phyloP scores from a whole-genome alignment of 1,139 yeast genomes.

The Kodamaea plutei region DNA sequence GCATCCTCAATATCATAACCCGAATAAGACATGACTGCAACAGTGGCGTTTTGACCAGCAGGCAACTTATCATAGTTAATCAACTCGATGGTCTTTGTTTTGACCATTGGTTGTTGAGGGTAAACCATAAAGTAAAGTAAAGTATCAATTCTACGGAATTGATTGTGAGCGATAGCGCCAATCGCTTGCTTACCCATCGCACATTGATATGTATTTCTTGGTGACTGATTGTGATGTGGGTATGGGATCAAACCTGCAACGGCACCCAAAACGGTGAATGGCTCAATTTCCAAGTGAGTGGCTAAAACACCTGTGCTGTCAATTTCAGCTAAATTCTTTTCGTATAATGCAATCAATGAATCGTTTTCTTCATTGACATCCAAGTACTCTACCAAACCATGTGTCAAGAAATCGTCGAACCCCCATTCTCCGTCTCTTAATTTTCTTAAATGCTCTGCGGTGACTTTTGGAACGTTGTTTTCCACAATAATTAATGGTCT shows the following conservation, averaged over 20 bases:
- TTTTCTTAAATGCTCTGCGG: conserved; percentile 59
- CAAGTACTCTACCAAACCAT: conserved; percentile 89
- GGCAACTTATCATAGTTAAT: conserved; percentile 95
- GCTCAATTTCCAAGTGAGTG: conserved; percentile 94
- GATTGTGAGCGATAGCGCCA: conserved; percentile 98
- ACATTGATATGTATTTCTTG: conserved; percentile 97
- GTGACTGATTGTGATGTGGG: conserved; percentile 98
- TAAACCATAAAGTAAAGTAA: conserved; percentile 90
- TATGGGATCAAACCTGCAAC: conserved; percentile 99
- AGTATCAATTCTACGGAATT: conserved; percentile 93
- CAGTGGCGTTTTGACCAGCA: conserved; percentile 98
- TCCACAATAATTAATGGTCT: conserved; percentile 90
- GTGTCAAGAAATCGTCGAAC: conserved; percentile 82
- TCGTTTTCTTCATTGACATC: conserved; percentile 99
- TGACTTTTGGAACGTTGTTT: conserved; percentile 65
- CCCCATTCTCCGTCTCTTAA: conserved; percentile 68
- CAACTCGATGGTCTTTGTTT: conserved; percentile 92
- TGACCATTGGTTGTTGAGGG: conserved; percentile 99
- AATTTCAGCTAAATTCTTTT: conserved; percentile 42
- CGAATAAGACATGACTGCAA: conserved; percentile 97
- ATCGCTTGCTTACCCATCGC: conserved; percentile 99
- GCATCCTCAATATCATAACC: conserved; percentile 99
- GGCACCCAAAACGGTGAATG: conserved; percentile 94
- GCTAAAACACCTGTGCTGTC: conserved; percentile 25
- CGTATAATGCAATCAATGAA: conserved; percentile 88